Evolutionary conservation across 1,284 basidiomycete species (phyloP).

Genomic region (Sporisorium sorghi): DNA sequence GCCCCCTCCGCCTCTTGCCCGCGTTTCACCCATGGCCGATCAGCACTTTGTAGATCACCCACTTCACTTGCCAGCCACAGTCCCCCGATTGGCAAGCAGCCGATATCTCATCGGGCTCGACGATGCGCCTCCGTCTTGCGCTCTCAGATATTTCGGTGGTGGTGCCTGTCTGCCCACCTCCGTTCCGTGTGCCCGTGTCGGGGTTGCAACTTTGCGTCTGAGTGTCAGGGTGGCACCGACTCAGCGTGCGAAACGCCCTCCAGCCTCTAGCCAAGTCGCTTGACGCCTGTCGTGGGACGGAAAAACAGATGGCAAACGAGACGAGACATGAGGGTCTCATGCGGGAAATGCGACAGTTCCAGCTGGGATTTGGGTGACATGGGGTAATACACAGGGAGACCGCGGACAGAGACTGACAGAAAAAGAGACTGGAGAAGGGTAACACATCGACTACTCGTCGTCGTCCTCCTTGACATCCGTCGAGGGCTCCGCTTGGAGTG

Average conservation of each 20-base stretch:
- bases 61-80: too few relatives aligned
- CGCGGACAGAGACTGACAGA: not conserved
- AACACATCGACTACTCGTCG: not conserved
- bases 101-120: too few relatives aligned
- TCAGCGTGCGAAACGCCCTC: not conserved
- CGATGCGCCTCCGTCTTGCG: too few relatives aligned
- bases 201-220: not conserved
- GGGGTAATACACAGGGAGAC: not conserved
- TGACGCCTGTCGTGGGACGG: not conserved
- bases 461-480: constrained; percentile 1
- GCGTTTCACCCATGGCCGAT: not conserved
- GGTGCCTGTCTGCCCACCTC: not conserved
- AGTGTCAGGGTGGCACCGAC: too few relatives aligned
- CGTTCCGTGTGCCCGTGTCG: not conserved
- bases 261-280: too few relatives aligned
- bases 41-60: not conserved
- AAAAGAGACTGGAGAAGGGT: not conserved
- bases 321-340: not conserved
- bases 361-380: too few relatives aligned
- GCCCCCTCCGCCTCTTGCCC: not conserved
- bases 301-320: not conserved
- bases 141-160: too few relatives aligned
- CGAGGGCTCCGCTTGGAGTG: constrained; percentile 1
- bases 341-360: not conserved
- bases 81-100: not conserved